phyloP scores from a whole-genome alignment of 192 early-diverging fungal species.

The Mortierella claussenii region DNA sequence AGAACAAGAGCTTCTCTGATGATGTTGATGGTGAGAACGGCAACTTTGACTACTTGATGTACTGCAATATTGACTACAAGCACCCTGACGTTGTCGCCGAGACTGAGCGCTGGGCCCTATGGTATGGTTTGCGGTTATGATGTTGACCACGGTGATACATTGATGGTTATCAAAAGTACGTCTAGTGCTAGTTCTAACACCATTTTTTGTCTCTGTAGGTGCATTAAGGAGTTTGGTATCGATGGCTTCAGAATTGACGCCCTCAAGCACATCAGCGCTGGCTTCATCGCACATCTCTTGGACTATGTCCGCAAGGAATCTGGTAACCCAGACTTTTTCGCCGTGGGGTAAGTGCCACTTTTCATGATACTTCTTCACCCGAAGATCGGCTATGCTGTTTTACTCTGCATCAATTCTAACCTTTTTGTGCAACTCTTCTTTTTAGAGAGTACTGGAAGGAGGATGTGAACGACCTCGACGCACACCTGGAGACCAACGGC shows the following conservation, averaged over 20 bases:
- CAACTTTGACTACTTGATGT: constrained; percentile 64
- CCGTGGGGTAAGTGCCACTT: constrained; percentile 14
- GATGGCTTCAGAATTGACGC: constrained; percentile 43
- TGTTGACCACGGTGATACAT: neutral
- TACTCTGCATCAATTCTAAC: neutral
- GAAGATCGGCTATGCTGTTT: constrained; percentile 1
- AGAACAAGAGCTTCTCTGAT: constrained; percentile 59
- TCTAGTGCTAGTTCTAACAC: neutral
- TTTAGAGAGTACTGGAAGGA: constrained; percentile 38
- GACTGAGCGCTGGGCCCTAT: constrained; percentile 29
- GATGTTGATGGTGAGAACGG: constrained; percentile 59
- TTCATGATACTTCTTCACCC: neutral
- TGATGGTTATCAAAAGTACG: neutral
- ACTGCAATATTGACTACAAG: constrained; percentile 50
- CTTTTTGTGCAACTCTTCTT: neutral
- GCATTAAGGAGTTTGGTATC: constrained; percentile 18
- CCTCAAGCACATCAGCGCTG: constrained; percentile 25
- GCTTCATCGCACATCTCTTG: constrained; percentile 28
- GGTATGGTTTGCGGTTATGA: constrained; percentile 5
- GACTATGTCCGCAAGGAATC: constrained; percentile 16
- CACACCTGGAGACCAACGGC: constrained; percentile 11
- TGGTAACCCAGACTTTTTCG: constrained; percentile 24
- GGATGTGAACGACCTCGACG: constrained; percentile 14
- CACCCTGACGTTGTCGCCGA: constrained; percentile 38
- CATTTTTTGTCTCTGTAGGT: constrained; percentile 9